Evolutionary conservation across 78 protist species (phyloP).

Genomic region (slime mould (Dictyostelium discoideum)): DNA sequence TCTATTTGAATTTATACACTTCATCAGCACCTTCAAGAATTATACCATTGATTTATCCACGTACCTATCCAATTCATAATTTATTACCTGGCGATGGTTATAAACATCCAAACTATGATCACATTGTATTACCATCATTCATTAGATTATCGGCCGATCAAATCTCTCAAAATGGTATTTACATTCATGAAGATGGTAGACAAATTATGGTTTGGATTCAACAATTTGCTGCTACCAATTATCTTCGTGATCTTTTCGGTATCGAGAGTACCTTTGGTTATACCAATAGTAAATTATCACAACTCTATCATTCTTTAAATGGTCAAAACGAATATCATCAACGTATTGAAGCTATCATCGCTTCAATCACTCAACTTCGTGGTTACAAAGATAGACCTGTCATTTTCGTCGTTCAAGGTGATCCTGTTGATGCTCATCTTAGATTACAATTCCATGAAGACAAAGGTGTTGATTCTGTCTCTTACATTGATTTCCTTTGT

Average conservation of each 20-base stretch:
- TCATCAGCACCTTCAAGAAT: conserved; percentile 44
- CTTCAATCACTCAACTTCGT: background rate
- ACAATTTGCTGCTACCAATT: conserved; percentile 31
- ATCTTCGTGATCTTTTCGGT: conserved; percentile 33
- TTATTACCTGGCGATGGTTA: conserved; percentile 25
- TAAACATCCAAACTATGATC: conserved; percentile 9
- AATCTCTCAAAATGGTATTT: conserved; percentile 64
- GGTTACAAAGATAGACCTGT: conserved; percentile 32
- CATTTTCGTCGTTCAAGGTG: conserved; percentile 36
- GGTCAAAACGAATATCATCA: conserved; percentile 54
- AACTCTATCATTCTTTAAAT: conserved; percentile 4
- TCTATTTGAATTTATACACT: background rate
- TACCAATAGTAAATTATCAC: background rate
- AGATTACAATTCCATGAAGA: conserved; percentile 62
- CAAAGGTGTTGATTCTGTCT: conserved; percentile 69
- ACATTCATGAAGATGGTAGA: conserved; percentile 62
- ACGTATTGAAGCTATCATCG: conserved; percentile 33
- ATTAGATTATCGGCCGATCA: conserved; percentile 37
- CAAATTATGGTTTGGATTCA: conserved; percentile 56
- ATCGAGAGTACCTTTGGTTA: conserved; percentile 39
- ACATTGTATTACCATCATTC: conserved; percentile 34
- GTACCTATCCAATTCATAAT: conserved; percentile 71
- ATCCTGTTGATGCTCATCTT: conserved; percentile 37
- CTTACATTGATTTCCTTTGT: conserved; percentile 78
- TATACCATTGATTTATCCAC: conserved; percentile 72